Base-by-base conservation (phyloP, 192 early-diverging fungal species). In the Podila epicladia region DNA sequence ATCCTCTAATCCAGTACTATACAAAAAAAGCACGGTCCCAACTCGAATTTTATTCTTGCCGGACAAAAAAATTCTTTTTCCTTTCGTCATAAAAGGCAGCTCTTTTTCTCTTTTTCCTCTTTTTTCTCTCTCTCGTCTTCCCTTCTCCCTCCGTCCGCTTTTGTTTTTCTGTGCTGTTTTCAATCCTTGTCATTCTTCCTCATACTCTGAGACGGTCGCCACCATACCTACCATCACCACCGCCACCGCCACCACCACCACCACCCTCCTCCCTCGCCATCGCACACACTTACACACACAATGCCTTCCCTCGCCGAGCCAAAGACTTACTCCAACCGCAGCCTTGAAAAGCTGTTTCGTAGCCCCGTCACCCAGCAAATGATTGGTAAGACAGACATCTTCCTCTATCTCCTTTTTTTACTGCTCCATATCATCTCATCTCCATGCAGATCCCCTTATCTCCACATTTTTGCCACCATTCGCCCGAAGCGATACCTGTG, bases 1-100 rank as follows among this genome's bases (percentile, higher is more conserved):
- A 45, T 45, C 57, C 58, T 9, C 1, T 22, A 32, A 49, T 9
- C 29, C 67, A 58, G 67, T 45, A 57, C 15, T 9, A 20, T 48
- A n/a, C 41, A 61, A 22, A 61, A 45, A 67, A 49, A 49, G 64
- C 67, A 62, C 70, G 29, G 76, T 71, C 76, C 76, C 65, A 50
- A 70, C 69, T 72, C 72, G 76, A 79, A 79, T 79, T 79, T 79
- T 79, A 79, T 79, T 79, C 65, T 68, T 79, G 72, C 76, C 70
- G 37, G 67, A 38, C 61, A 58, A 19, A 53, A 15, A 26, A 58
- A 26, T 45, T 51, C 29, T 38, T 58, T 22, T 45, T n/a, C 53
- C 71, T 17, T 41, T 53, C 20, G 33, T 19, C 32, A 12, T 58
- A 59, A 57, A 67, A 35, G 19, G 19, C 45, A 37, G 31, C 29